phyloP scores from a whole-genome alignment of 768 basidiomycete species.

The Tricholoma matsutake region DNA sequence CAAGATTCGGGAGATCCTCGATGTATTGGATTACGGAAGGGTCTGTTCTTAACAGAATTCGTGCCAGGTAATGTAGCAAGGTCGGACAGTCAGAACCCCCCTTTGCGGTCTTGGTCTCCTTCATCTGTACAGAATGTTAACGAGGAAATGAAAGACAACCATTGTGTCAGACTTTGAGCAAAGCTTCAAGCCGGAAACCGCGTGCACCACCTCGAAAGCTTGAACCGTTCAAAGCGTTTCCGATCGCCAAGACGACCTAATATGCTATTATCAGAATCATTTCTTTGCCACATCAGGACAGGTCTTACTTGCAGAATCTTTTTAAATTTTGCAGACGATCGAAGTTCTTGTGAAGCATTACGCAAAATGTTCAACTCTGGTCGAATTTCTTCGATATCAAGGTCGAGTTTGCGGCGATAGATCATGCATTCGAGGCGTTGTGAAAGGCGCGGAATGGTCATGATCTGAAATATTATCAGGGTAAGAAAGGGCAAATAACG shows the following conservation, averaged over 20 bases:
- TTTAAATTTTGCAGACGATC: constrained; percentile 61
- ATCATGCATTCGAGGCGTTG: constrained; percentile 80
- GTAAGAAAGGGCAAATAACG: background rate
- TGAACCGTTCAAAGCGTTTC: constrained; percentile 80
- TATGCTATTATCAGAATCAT: background rate
- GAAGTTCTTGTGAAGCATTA: constrained; percentile 68
- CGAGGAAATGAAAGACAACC: constrained; percentile 4
- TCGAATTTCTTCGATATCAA: constrained; percentile 80
- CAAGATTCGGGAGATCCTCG: constrained; percentile 77
- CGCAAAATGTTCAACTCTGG: constrained; percentile 77
- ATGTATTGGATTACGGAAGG: constrained; percentile 66
- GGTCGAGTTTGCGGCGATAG: constrained; percentile 75
- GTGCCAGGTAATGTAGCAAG: constrained; percentile 87
- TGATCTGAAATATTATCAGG: constrained; percentile 49
- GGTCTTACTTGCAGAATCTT: constrained; percentile 59
- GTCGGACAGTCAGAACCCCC: constrained; percentile 74
- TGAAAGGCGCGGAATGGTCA: constrained; percentile 69
- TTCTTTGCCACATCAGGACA: background rate
- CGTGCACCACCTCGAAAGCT: constrained; percentile 80
- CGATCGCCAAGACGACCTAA: constrained; percentile 71
- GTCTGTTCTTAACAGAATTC: constrained; percentile 65
- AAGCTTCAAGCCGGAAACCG: constrained; percentile 81
- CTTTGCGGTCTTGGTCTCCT: constrained; percentile 77
- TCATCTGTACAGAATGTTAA: constrained; percentile 47
- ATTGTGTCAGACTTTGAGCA: constrained; percentile 62